Evolutionary conservation across 2,329 filamentous ascomycete species (phyloP).

Genomic region (Ophiostoma angusticollis): DNA sequence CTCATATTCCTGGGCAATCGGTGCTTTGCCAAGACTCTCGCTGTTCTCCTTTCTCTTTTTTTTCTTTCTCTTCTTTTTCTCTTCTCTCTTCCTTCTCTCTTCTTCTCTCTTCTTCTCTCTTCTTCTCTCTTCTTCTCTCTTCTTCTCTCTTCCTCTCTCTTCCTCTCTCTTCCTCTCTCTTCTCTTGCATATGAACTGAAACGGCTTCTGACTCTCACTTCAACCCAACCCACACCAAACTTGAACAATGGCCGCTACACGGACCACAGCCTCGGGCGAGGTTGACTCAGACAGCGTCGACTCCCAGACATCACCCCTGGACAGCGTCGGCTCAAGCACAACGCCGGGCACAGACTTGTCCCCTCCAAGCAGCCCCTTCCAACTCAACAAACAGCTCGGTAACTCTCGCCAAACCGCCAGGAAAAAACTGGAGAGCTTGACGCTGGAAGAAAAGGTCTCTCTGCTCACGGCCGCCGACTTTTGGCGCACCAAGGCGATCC

Average conservation of each 20-base stretch:
- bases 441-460: conserved; percentile 47
- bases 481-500: conserved; percentile 55
- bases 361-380: conserved; percentile 29
- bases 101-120: background rate
- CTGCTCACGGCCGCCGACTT: conserved; percentile 51
- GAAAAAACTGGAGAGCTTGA: conserved; percentile 39
- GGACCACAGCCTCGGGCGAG: conserved; percentile 15
- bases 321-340: conserved; percentile 26
- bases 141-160: background rate
- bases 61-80: background rate
- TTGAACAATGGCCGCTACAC: conserved; percentile 5
- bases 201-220: no score
- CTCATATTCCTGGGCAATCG: background rate
- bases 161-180: background rate
- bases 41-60: background rate
- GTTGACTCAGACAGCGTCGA: conserved; percentile 23
- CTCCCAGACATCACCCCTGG: conserved; percentile 23
- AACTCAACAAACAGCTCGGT: conserved; percentile 22
- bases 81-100: no score
- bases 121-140: background rate
- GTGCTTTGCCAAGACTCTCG: background rate
- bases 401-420: conserved; percentile 29
- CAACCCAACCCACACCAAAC: background rate
- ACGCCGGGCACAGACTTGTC: conserved; percentile 40
- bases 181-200: no score